phyloP scores from a whole-genome alignment of 2,329 filamentous ascomycete species.

The Colletotrichum liaoningense region DNA sequence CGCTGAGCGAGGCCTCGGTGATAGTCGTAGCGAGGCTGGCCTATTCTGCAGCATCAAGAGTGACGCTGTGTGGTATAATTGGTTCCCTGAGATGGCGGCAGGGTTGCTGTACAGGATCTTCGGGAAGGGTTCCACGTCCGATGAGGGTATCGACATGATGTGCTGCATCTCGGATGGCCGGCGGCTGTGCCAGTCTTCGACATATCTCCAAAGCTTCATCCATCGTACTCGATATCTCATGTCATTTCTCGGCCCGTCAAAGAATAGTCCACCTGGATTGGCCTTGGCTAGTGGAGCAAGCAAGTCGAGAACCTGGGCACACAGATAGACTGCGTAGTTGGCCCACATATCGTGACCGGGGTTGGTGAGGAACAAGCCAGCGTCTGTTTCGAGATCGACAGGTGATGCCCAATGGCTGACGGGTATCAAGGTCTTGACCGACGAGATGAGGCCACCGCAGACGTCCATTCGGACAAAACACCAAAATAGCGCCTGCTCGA shows the following conservation, averaged over 20 bases:
- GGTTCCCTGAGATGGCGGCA: constrained; percentile 67
- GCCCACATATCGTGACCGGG: constrained; percentile 64
- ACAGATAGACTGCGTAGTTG: constrained; percentile 69
- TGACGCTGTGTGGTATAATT: constrained; percentile 67
- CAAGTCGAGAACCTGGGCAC: constrained; percentile 60
- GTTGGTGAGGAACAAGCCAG: constrained; percentile 47
- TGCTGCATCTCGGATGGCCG: constrained; percentile 60
- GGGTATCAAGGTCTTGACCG: constrained; percentile 61
- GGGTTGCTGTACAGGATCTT: constrained; percentile 63
- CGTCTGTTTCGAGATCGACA: constrained; percentile 44
- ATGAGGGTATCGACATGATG: constrained; percentile 50
- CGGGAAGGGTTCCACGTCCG: constrained; percentile 57
- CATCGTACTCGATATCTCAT: constrained; percentile 48
- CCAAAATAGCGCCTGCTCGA: constrained; percentile 68
- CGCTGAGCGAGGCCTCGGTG: constrained; percentile 48
- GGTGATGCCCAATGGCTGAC: constrained; percentile 57
- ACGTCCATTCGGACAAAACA: constrained; percentile 70
- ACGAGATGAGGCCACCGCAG: constrained; percentile 67
- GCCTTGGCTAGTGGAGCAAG: constrained; percentile 46
- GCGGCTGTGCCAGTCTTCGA: constrained; percentile 59
- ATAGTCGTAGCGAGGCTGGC: constrained; percentile 42
- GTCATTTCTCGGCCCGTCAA: constrained; percentile 34
- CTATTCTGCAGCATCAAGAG: constrained; percentile 61
- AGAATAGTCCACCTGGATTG: constrained; percentile 54
- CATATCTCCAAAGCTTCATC: constrained; percentile 60